Evolutionary conservation across 2,329 filamentous ascomycete species (phyloP).

Genomic region (Emergomyces pasteurianus): DNA sequence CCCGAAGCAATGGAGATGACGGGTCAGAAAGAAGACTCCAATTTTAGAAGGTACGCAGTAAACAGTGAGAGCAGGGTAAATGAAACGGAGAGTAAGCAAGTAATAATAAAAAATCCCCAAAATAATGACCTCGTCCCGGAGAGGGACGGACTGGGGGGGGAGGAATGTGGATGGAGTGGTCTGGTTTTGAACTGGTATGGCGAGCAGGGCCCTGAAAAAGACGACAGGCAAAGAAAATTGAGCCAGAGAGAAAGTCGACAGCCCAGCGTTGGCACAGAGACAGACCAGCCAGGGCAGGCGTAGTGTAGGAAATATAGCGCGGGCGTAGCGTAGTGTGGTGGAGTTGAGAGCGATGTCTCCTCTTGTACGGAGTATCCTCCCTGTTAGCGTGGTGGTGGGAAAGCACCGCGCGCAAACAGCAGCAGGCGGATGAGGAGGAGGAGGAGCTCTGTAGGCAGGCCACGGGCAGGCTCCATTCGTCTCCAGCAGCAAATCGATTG

Average conservation of each 20-base stretch:
- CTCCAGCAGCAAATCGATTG: not conserved
- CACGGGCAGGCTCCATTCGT: too few species aligned
- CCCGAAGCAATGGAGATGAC: conserved; percentile 1
- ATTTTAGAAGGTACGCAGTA: not conserved
- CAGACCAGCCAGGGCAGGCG: not conserved
- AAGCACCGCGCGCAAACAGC: not conserved
- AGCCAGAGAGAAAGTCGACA: not conserved
- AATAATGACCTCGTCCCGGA: not conserved
- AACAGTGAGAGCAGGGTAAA: not conserved
- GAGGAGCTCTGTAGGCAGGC: not conserved
- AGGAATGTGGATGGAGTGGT: not conserved
- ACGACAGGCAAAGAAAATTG: not conserved
- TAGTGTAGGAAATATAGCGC: not conserved
- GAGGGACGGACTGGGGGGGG: not conserved
- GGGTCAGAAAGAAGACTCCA: not conserved
- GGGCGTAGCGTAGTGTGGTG: not conserved
- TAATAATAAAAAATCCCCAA: not conserved
- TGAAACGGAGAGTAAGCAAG: not conserved
- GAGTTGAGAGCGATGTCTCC: not conserved
- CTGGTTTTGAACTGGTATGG: not conserved
- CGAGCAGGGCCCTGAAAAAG: not conserved
- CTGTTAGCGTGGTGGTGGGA: not conserved
- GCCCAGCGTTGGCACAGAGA: not conserved
- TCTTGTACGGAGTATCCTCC: not conserved
- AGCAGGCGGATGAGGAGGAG: not conserved